These are phyloP conservation scores for Thinopyrum obtusiflorum DNA, from an alignment of 202 grass and related monocot genomes.

Conservation along the genomic window DNA sequence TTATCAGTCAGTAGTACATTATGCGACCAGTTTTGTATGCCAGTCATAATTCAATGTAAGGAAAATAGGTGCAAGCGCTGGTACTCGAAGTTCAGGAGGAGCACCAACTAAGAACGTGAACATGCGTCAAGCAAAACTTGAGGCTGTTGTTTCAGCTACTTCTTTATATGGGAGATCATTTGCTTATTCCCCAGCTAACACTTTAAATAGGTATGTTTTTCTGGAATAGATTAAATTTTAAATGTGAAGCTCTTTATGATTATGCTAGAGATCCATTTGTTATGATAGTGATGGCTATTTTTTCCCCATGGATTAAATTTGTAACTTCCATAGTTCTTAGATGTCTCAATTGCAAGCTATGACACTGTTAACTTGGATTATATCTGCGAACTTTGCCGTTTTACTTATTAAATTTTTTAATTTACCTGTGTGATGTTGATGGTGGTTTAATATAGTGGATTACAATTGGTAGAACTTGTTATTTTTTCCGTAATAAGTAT, in stretches of 20 bases:
- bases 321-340: background rate
- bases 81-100: too few species aligned
- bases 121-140: too few species aligned
- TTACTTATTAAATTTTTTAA: background rate
- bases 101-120: too few species aligned
- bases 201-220: constrained; percentile 44
- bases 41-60: too few species aligned
- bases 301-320: background rate
- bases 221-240: background rate
- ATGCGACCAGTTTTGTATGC: too few species aligned
- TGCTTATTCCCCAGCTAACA: constrained; percentile 47
- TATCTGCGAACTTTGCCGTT: too few species aligned
- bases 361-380: too few species aligned
- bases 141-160: too few species aligned
- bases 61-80: too few species aligned
- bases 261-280: background rate
- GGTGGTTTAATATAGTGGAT: background rate
- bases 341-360: background rate
- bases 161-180: constrained; percentile 35
- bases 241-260: background rate
- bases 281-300: background rate
- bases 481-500: background rate
- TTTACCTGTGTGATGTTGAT: background rate
- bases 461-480: background rate
- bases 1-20: background rate